Evolutionary conservation across 2,329 filamentous ascomycete genomes (phyloP), one percentile per base, ranked within the genome.

Genomic region (Colletotrichum sp.): DNA sequence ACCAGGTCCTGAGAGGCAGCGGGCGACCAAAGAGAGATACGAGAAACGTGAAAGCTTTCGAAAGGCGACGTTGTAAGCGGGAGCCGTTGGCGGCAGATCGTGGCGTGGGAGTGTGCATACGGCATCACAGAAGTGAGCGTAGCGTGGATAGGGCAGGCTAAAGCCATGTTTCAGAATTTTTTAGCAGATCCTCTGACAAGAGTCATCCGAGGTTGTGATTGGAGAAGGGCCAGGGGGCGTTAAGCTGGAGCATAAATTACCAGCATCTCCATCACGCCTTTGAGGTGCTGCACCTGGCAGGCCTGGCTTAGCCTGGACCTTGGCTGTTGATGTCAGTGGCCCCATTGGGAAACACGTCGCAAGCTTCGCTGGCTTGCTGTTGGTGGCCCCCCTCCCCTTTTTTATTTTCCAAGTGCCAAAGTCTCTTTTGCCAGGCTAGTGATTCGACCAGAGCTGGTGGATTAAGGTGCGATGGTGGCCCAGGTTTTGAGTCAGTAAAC

Each of bases 131-230:
- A 16, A 52, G 73, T 55, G 63, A 32, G 30, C 21, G 57, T 74
- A 60, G 55, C 34, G 36, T 52, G 70, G 70, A 52, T 57, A 75
- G 52, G 71, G 65, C 52, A 71, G 72, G 60, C 55, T 67, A 71
- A 76, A 67, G 67, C 43, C 61, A 30, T 71, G 74, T 76, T 76
- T 76, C 74, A 75, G 72, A 74, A 71, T 71, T 59, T 52, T 55
- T 71, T 64, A 71, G 74, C 60, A 68, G 66, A 71, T 75, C 66
- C 67, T 76, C 74, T 75, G 71, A 71, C 74, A 76, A 76, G 74
- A 75, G 72, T 43, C 66, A 48, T 75, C 72, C 71, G 72, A 75
- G 66, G 28, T 63, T 61, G 60, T 76, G 61, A 76, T 76, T 76
- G 74, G 74, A 69, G 36, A 59, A 43, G 28, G 16, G 13, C 34